Base-by-base conservation (phyloP, 176 grass and related monocot species). In the Cenchrus fungigraminus region DNA sequence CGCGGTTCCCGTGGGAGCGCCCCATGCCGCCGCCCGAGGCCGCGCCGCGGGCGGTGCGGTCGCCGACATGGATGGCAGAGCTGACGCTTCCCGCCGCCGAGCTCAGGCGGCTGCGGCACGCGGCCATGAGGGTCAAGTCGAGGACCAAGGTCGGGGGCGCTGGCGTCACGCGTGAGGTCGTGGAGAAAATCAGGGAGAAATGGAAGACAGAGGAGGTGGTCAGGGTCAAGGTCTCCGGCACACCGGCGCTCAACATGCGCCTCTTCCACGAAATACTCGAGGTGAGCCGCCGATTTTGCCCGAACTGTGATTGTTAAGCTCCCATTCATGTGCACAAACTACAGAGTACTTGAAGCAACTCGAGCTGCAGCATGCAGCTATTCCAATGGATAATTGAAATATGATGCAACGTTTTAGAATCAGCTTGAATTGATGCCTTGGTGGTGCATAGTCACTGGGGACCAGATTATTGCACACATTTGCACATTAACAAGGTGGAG, bases 191-290 rank as follows among this genome's bases (percentile, higher is more conserved):
- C 59, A 94, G 79, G 74, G 93, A 95, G n/a, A 95, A 89, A 43
- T 98, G 96, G 96, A 94, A 47, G 63, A 94, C 88, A 8, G 90
- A 92, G 13, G 96, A 98, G 81, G 93, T 98, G 34, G 93, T 98
- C 56, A 88, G 91, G 71, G 71, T 98, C 67, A 98, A 98, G 81
- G 94, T 94, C 14, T 89, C 82, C 68, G 89, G 96, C 53, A 50
- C 96, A 29, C 89, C 93, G 0, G 96, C 93, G 56, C 96, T 98
- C 83, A 98, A 98, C 67, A 98, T 98, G 96, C 94, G 89, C 37
- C 87, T 92, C 46, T 92, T 92, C 77, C 96, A 98, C 29, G 96
- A 95, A 71, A 98, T 95, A 69, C 76, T 98, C 43, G 93, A 98
- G 93, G 96, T 98, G 28, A 3, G 37, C 50, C 6, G 16, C 42